Conservation (phyloP, 257 asterid genomes). For the Perilla frutescens region DNA sequence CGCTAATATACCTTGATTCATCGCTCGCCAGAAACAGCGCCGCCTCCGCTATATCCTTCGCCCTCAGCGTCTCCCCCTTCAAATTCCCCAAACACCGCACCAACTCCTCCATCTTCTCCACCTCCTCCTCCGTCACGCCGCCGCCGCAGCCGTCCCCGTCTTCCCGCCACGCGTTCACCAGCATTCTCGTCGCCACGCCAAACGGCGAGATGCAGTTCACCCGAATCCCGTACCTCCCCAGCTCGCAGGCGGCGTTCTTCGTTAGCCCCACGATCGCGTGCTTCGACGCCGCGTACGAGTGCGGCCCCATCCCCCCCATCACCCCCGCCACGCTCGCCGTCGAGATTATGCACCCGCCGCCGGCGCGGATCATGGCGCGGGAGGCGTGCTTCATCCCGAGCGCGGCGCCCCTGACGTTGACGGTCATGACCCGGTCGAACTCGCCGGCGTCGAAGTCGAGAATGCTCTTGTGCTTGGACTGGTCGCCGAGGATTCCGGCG, state of each 20-base stretch:
- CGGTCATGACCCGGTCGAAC: slow-evolving; percentile 66
- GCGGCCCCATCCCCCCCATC: slow-evolving; percentile 80
- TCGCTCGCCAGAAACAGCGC: slow-evolving; percentile 63
- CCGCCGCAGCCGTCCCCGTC: slow-evolving; percentile 35
- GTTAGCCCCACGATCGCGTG: slow-evolving; percentile 82
- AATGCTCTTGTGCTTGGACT: slow-evolving; percentile 70
- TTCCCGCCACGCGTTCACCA: slow-evolving; percentile 72
- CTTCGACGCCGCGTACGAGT: slow-evolving; percentile 85
- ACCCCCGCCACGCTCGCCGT: slow-evolving; percentile 81
- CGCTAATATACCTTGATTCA: slow-evolving; percentile 68
- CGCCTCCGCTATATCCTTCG: slow-evolving; percentile 62
- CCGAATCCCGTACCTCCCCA: slow-evolving; percentile 73
- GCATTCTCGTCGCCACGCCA: slow-evolving; percentile 91
- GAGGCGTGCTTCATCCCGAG: slow-evolving; percentile 91
- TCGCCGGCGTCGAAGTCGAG: slow-evolving; percentile 68
- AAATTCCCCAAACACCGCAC: slow-evolving; percentile 66
- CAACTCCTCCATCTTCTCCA: slow-evolving; percentile 71
- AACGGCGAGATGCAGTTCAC: slow-evolving; percentile 90
- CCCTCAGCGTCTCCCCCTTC: slow-evolving; percentile 55
- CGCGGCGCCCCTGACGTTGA: slow-evolving; percentile 73
- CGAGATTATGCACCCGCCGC: slow-evolving; percentile 67
- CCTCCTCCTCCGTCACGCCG: slow-evolving; percentile 45
- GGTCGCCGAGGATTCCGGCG: slow-evolving; percentile 81
- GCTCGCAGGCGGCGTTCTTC: slow-evolving; percentile 77
- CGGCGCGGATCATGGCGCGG: slow-evolving; percentile 61